Evolutionary conservation across 352 stramenopile species (phyloP).

Genomic region (Phytophthora fragariaefolia): DNA sequence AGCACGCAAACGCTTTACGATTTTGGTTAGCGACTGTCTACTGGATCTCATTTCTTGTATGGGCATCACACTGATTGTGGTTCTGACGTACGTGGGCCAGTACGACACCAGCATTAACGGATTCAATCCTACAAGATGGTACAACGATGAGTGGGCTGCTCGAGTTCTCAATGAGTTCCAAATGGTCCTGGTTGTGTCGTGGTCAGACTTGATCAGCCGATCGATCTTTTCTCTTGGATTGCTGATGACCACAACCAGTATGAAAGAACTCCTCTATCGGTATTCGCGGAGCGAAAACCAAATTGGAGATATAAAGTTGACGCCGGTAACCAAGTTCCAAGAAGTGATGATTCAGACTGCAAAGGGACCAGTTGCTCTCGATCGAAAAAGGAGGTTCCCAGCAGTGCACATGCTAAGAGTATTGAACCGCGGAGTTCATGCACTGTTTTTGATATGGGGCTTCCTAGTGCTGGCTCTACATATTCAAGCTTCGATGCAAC

Average conservation of each 20-base stretch:
- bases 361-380: too few species aligned
- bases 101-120: slow-evolving; percentile 23
- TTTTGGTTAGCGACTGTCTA: slow-evolving; percentile 36
- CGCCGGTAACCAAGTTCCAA: not conserved
- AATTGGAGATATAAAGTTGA: not conserved
- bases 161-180: slow-evolving; percentile 36
- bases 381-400: not conserved
- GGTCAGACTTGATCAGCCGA: slow-evolving; percentile 31
- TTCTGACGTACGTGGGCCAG: slow-evolving; percentile 22
- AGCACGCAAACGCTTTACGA: slow-evolving; percentile 34
- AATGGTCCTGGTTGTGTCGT: slow-evolving; percentile 39
- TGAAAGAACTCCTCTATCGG: slow-evolving; percentile 17
- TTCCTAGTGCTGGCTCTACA: not conserved
- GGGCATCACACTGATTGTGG: slow-evolving; percentile 30
- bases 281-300: not conserved
- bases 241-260: slow-evolving; percentile 10
- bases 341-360: too few species aligned
- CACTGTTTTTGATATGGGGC: not conserved
- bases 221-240: slow-evolving; percentile 28
- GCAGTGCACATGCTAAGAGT: not conserved
- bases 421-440: not conserved
- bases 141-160: slow-evolving; percentile 36
- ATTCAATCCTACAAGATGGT: slow-evolving; percentile 40
- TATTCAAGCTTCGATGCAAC: not conserved
- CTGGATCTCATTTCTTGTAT: slow-evolving; percentile 43